phyloP scores from a whole-genome alignment of 2,329 filamentous ascomycete genomes.

The Massarina eburnea region DNA sequence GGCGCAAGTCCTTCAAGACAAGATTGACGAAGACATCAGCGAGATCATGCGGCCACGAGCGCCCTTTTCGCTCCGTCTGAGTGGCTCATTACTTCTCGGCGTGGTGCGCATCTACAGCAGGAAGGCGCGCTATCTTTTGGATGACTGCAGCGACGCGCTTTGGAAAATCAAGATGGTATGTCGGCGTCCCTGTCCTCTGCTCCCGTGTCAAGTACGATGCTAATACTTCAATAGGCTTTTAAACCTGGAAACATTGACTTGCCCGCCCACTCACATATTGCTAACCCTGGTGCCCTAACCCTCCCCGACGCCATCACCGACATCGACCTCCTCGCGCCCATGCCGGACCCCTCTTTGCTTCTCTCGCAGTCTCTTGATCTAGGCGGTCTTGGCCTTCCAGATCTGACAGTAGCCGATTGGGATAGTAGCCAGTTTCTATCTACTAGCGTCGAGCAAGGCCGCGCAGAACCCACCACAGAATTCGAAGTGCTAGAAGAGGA shows the following conservation, averaged over 20 bases:
- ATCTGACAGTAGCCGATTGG: conserved; percentile 56
- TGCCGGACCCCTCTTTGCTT: conserved; percentile 84
- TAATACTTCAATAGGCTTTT: conserved; percentile 69
- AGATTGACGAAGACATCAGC: conserved; percentile 91
- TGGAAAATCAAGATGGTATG: conserved; percentile 97
- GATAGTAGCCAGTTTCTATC: conserved; percentile 77
- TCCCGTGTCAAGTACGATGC: conserved; percentile 21
- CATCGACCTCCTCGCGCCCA: conserved; percentile 75
- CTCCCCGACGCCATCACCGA: conserved; percentile 92
- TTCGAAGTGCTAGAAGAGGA: conserved; percentile 54
- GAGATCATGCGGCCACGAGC: conserved; percentile 92
- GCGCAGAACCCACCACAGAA: conserved; percentile 57
- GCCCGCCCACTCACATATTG: conserved; percentile 72
- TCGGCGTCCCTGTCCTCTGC: background rate
- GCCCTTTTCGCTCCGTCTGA: conserved; percentile 90
- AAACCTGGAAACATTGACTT: conserved; percentile 95
- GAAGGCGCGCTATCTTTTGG: conserved; percentile 92
- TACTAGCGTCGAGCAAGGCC: conserved; percentile 59
- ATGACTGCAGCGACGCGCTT: conserved; percentile 96
- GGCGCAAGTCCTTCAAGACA: conserved; percentile 90
- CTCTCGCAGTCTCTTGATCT: conserved; percentile 68
- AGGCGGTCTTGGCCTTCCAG: conserved; percentile 34
- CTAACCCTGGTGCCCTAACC: conserved; percentile 82
- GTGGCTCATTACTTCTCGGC: conserved; percentile 89
- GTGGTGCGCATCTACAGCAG: conserved; percentile 97